Percentiles rank a stretch among this genome's conserved stretches.
Conservation (phyloP, 2,329 filamentous ascomycete genomes). For the Gremmenia infestans region DNA sequence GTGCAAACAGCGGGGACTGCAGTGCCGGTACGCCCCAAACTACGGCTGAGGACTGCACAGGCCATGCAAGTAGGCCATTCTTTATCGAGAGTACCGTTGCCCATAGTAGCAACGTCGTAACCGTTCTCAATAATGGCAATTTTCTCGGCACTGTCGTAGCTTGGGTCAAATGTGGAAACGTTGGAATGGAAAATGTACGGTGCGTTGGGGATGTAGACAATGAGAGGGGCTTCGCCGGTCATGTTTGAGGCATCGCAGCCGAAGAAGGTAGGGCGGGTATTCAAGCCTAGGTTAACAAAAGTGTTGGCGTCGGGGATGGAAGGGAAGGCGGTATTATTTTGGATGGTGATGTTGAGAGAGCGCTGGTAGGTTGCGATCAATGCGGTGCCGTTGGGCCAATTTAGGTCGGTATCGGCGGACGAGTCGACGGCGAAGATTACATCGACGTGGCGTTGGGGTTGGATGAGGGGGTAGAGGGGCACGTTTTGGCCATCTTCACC, state of each 20-base stretch:
- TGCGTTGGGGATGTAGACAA: conserved; percentile 85
- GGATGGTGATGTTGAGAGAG: conserved; percentile 49
- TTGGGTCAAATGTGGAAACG: conserved; percentile 67
- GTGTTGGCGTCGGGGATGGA: conserved; percentile 68
- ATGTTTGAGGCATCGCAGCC: conserved; percentile 67
- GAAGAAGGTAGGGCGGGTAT: conserved; percentile 73
- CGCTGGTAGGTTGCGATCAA: conserved; percentile 71
- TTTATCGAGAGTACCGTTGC: conserved; percentile 68
- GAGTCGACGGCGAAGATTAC: conserved; percentile 78
- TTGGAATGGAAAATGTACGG: conserved; percentile 77
- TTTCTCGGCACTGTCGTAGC: conserved; percentile 61
- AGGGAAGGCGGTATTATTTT: conserved; percentile 68
- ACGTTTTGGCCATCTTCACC: conserved; percentile 76
- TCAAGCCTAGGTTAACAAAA: conserved; percentile 72
- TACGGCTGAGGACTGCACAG: conserved; percentile 78
- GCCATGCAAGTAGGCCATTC: conserved; percentile 81
- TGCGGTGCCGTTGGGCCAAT: conserved; percentile 74
- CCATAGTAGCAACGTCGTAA: conserved; percentile 76
- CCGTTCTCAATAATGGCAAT: conserved; percentile 83
- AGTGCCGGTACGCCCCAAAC: conserved; percentile 65
- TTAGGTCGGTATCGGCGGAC: conserved; percentile 63
- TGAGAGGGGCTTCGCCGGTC: conserved; percentile 54
- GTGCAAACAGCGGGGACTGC: conserved; percentile 66
- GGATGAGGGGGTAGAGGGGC: conserved; percentile 71
- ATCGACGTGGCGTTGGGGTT: conserved; percentile 66